Base-by-base conservation (phyloP, 768 basidiomycete genomes). In the Pleurotus tuoliensis region DNA sequence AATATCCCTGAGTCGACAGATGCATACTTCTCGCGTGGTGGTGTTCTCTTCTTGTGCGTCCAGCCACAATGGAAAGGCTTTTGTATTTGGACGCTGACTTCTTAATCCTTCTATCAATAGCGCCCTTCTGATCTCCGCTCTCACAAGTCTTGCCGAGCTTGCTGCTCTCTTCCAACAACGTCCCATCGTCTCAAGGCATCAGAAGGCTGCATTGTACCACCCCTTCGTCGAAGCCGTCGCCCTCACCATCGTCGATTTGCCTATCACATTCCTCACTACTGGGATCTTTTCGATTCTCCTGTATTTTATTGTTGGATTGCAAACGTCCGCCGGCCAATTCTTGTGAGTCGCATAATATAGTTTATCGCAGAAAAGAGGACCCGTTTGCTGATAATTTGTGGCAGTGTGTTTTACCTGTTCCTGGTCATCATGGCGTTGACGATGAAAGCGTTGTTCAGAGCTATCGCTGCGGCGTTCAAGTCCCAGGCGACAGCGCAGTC, bases 1-100 rank as follows among this genome's bases (percentile, higher is more conserved):
- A 72, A 77, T 7, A 69, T 84, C 34, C 74, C 80, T 0, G 72
- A 81, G 13, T 71, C 73, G 7, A 88, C 89, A 0, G 67, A 74
- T 12, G 82, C 81, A 9, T 86, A 81, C 65, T 91, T 88, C 75
- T 84, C 86, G n/a, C 81, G 90, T 16, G 89, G 88, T 40, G 85
- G 90, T 70, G 76, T 87, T 20, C 73, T 93, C 16, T 92, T 88
- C 79, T 90, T 91, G 80, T 86, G 66, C 34, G 81, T 70, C 24
- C 9, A 30, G 30, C 20, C 34, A 38, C 15, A 37, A 39, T 3
- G 16, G 6, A 3, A 20, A 43, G 12, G 2, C 1, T 12, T n/a
- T 9, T 30, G 30, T 2, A 11, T 7, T 22, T 24, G 38, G 9
- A 1, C 37, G 38, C 53, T 15, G 6, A 18, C 50, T 18, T 25